These are phyloP conservation scores for Leucosporidium yakuticum DNA, from an alignment of 768 basidiomycete genomes.

Conservation along the genomic window DNA sequence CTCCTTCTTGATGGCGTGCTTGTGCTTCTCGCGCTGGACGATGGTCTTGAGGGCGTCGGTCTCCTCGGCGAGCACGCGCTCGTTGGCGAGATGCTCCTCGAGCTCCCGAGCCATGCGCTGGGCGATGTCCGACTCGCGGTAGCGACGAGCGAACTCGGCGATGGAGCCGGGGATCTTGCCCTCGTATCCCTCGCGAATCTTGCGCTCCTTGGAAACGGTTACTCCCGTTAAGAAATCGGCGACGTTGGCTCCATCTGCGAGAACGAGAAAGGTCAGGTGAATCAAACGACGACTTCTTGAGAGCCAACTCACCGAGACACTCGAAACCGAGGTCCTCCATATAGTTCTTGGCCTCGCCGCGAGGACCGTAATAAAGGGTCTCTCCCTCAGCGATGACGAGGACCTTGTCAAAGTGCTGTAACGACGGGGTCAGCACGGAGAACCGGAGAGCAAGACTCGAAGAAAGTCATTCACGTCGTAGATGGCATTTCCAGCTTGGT, in stretches of 20 bases:
- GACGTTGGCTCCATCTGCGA: constrained; percentile 49
- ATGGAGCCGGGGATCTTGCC: constrained; percentile 38
- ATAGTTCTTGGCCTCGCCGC: constrained; percentile 59
- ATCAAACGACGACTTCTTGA: too few relatives aligned
- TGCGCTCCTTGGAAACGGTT: constrained; percentile 51
- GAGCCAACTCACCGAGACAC: constrained; percentile 39
- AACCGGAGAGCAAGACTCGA: constrained; percentile 44
- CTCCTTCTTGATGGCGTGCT: constrained; percentile 48
- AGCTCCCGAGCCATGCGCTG: constrained; percentile 14
- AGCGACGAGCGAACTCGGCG: constrained; percentile 46
- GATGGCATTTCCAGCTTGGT: constrained; percentile 46
- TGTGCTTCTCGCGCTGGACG: constrained; percentile 43
- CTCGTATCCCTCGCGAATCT: constrained; percentile 41
- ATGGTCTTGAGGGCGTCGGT: constrained; percentile 58
- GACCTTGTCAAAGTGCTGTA: constrained; percentile 68
- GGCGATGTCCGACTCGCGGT: constrained; percentile 26
- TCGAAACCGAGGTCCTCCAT: constrained; percentile 47
- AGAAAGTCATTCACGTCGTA: constrained; percentile 48
- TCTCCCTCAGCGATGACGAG: constrained; percentile 67
- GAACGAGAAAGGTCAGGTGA: constrained; percentile 42
- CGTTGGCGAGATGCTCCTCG: constrained; percentile 50
- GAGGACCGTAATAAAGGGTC: constrained; percentile 71
- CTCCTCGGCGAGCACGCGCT: constrained; percentile 64
- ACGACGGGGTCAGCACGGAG: constrained; percentile 41
- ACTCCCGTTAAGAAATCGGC: constrained; percentile 47